A percentile compares a stretch with the other conserved stretches of the same genome.
Evolutionary conservation across 768 basidiomycete species (phyloP).

Genomic region (Rubroboletus pulcherrimus): DNA sequence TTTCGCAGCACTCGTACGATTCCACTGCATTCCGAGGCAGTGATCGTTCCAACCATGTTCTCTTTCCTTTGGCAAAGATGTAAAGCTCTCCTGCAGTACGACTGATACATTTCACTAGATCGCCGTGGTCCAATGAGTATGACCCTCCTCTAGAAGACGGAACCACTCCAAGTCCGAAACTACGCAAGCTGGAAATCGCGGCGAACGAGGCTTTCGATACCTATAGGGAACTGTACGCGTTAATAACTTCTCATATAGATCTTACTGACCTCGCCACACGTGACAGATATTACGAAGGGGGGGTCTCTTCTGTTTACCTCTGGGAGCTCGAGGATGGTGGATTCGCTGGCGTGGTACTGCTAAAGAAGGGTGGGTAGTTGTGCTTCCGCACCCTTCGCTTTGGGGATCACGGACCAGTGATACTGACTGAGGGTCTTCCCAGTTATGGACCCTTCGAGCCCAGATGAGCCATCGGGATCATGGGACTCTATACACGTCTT

Average conservation of each 20-base stretch:
- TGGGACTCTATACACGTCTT: slow-evolving; percentile 99
- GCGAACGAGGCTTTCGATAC: slow-evolving; percentile 98
- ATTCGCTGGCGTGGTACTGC: slow-evolving; percentile 92
- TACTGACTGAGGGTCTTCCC: slow-evolving; percentile 4
- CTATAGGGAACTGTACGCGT: slow-evolving; percentile 84
- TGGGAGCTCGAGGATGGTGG: slow-evolving; percentile 98
- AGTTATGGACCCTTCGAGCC: slow-evolving; percentile 59
- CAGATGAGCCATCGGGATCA: slow-evolving; percentile 70
- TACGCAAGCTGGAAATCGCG: slow-evolving; percentile 87
- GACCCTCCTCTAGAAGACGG: slow-evolving; percentile 88
- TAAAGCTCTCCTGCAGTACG: not conserved
- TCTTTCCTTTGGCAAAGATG: not conserved
- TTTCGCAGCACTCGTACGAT: not conserved
- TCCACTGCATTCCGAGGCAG: not conserved
- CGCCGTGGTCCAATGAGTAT: slow-evolving; percentile 98
- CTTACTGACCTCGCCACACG: not conserved
- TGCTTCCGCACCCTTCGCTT: slow-evolving; percentile 2
- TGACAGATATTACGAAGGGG: slow-evolving; percentile 93
- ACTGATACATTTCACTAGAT: slow-evolving; percentile 47
- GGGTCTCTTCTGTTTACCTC: slow-evolving; percentile 92
- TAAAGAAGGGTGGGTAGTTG: slow-evolving; percentile 78
- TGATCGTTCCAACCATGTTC: not conserved
- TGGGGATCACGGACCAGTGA: not conserved
- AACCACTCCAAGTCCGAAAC: slow-evolving; percentile 75
- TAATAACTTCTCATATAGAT: not conserved